Evolutionary conservation across 2,329 filamentous ascomycete species (phyloP).

Genomic region (Trichoderma lentiforme): DNA sequence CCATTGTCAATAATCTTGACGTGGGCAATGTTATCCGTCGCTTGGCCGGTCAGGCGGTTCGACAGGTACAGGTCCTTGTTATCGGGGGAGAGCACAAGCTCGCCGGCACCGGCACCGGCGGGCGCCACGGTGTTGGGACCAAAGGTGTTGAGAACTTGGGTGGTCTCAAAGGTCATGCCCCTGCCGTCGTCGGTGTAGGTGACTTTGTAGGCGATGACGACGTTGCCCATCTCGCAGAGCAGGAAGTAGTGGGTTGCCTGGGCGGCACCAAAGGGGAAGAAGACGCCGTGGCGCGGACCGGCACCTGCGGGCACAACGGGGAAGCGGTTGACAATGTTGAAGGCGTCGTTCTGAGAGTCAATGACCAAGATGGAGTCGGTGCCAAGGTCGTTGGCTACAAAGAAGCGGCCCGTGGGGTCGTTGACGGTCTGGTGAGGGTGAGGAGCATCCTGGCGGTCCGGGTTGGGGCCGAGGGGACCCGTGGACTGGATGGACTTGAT

Average conservation of each 20-base stretch:
- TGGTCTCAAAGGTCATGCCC: slow-evolving; percentile 34
- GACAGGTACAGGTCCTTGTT: slow-evolving; percentile 48
- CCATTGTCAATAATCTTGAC: slow-evolving; percentile 36
- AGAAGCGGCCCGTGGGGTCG: slow-evolving; percentile 49
- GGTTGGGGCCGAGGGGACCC: slow-evolving; percentile 33
- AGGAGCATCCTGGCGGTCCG: slow-evolving; percentile 28
- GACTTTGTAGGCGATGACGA: slow-evolving; percentile 42
- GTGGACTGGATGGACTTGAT: slow-evolving; percentile 38
- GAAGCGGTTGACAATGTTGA: slow-evolving; percentile 35
- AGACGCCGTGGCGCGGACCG: slow-evolving; percentile 51
- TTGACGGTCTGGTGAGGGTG: slow-evolving; percentile 48
- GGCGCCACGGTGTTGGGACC: slow-evolving; percentile 30
- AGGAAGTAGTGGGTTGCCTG: slow-evolving; percentile 45
- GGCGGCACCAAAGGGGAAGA: slow-evolving; percentile 37
- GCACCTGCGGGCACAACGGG: slow-evolving; percentile 37
- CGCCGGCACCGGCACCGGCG: slow-evolving; percentile 44
- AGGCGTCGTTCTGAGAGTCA: slow-evolving; percentile 42
- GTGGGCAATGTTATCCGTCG: slow-evolving; percentile 46
- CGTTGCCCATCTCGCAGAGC: slow-evolving; percentile 45
- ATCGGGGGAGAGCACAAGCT: slow-evolving; percentile 42
- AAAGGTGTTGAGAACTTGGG: slow-evolving; percentile 42
- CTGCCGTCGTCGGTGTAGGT: slow-evolving; percentile 32
- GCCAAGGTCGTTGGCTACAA: slow-evolving; percentile 48
- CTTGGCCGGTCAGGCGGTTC: slow-evolving; percentile 46
- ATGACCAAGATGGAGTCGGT: slow-evolving; percentile 47